phyloP scores from a whole-genome alignment of 2,329 filamentous ascomycete species.

The Neospermospora avenae region DNA sequence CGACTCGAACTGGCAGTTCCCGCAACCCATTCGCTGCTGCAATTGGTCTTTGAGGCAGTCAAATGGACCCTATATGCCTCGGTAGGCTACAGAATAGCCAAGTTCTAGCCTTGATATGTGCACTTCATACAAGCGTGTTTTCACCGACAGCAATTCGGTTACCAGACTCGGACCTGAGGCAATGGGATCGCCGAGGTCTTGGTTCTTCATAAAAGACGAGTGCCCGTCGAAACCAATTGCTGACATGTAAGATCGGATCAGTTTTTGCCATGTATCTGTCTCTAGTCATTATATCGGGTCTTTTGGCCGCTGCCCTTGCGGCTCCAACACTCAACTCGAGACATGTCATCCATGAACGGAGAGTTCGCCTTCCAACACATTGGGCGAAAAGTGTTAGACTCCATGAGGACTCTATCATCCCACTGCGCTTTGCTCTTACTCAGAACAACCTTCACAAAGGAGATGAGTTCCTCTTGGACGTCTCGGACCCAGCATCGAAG shows the following conservation, averaged over 20 bases:
- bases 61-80: neutral
- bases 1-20: neutral
- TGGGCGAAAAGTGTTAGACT: slow-evolving; percentile 18
- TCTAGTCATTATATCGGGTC: slow-evolving; percentile 8
- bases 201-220: neutral
- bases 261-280: slow-evolving; percentile 19
- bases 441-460: slow-evolving; percentile 44
- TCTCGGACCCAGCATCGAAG: slow-evolving; percentile 36
- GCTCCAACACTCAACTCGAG: slow-evolving; percentile 11
- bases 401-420: slow-evolving; percentile 19
- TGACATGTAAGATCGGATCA: neutral
- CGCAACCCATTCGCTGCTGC: neutral
- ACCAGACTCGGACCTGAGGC: neutral
- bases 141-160: neutral
- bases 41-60: neutral
- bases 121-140: neutral
- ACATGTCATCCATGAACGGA: slow-evolving; percentile 27
- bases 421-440: slow-evolving; percentile 39
- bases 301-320: slow-evolving; percentile 10
- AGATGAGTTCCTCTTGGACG: slow-evolving; percentile 42
- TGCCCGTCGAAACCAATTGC: neutral
- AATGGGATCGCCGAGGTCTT: neutral
- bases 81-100: neutral
- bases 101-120: neutral
- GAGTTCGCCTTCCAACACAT: slow-evolving; percentile 14